These are phyloP conservation scores for Dianthus caryophyllus DNA, from an alignment of 148 eudicot genomes.

Conservation along the genomic window DNA sequence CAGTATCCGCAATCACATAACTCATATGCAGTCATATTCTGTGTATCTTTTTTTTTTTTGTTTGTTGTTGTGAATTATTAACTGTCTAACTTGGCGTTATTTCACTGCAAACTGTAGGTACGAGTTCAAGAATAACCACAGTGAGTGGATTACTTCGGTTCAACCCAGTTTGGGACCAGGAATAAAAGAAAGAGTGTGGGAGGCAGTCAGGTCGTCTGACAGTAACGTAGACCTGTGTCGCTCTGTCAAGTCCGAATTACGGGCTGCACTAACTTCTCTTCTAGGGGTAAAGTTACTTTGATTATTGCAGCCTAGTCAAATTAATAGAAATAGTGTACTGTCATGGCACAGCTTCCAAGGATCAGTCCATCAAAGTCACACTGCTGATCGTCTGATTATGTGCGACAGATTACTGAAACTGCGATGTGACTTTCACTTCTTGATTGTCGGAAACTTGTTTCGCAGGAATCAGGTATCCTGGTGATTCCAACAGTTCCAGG, in stretches of 20 bases:
- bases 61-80: no score
- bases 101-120: conserved; percentile 45
- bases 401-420: not conserved
- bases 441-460: not conserved
- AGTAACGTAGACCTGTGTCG: conserved; percentile 44
- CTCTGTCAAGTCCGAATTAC: conserved; percentile 53
- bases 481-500: conserved; percentile 89
- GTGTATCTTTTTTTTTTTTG: no score
- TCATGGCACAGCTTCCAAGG: no score
- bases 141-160: conserved; percentile 61
- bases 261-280: conserved; percentile 60
- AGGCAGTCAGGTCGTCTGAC: conserved; percentile 51
- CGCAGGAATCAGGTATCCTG: conserved; percentile 60
- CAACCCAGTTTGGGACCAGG: conserved; percentile 79
- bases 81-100: no score
- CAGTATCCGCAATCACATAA: no score
- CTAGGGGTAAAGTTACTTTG: conserved; percentile 48
- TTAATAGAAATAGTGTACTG: no score
- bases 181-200: conserved; percentile 67
- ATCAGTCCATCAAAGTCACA: not conserved
- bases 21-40: not conserved
- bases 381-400: not conserved
- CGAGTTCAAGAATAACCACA: conserved; percentile 86
- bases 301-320: no score
- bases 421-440: not conserved